Base-by-base conservation (phyloP, 2,329 filamentous ascomycete genomes). In the Tolypocladium endophyticum region DNA sequence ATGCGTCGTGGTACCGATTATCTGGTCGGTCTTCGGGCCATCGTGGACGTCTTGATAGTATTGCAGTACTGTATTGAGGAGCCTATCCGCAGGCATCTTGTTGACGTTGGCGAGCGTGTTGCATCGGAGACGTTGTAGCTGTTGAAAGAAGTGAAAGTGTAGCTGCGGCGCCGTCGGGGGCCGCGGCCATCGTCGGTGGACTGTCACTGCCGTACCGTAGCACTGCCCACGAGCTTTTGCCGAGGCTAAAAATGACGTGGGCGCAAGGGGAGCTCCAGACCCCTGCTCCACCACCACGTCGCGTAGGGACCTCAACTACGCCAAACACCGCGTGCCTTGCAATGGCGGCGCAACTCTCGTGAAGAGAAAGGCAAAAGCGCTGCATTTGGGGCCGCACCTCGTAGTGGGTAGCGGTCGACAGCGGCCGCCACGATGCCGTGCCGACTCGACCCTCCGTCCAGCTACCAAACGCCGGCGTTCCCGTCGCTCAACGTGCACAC, bases 401-500 rank as follows among this genome's bases (percentile, higher is more conserved):
- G 9, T 20, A 16, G 23, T 4, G 56, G 14, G 50, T 28, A 23
- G 50, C 30, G 20, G 50, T 23, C 14, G 30, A 20, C 23, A 20
- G 30, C 28, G 28, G 33, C 9, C 39, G 14, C 30, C 18, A 30
- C 56, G 18, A 59, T 65, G 64, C 18, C 59, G 14, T 50, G 43
- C 50, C 60, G 54, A 11, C 58, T 58, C 41, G 33, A 58, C n/a
- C 76, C 78, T 45, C 81, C 81, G 20, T 57, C 68, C 16, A 65
- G 64, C 70, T 94, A 96, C 76, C 72, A 73, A 33, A 82, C 83
- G 28, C 91, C 91, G 25, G 72, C 77, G 5, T 97, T 95, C 70
- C 92, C 92, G 1, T 90, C 89, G 43, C 85, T 97, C 61, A 91
- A 91, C 76, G 88, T 90, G 83, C 86, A 88, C 39, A 72, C 69